Percentiles rank a stretch among this genome's conserved stretches.
phyloP scores from a whole-genome alignment of 331 rosid genomes.

The Saraca asoca region DNA sequence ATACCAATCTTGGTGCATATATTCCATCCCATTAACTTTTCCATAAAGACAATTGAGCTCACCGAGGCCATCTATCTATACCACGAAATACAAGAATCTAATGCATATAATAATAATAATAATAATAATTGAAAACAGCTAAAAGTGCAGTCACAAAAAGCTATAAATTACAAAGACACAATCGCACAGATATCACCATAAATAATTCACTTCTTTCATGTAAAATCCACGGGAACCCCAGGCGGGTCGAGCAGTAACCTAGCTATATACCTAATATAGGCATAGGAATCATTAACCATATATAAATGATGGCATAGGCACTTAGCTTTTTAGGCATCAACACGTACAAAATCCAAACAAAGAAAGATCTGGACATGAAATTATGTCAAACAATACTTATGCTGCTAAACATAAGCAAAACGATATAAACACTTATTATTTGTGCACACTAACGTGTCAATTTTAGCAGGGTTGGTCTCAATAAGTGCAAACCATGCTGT shows the following conservation, averaged over 20 bases:
- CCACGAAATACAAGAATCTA: constrained; percentile 52
- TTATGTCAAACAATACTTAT: constrained; percentile 13
- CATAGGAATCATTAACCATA: constrained; percentile 8
- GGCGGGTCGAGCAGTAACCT: constrained; percentile 9
- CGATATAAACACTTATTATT: too few relatives aligned
- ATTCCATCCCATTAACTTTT: constrained; percentile 72
- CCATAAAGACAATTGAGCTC: constrained; percentile 49
- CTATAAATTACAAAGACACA: constrained; percentile 26
- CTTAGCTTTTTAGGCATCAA: neutral
- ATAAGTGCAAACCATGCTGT: too few relatives aligned
- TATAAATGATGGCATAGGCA: constrained; percentile 14
- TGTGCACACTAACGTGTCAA: too few relatives aligned
- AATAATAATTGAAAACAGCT: neutral
- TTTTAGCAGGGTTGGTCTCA: too few relatives aligned
- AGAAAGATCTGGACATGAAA: neutral
- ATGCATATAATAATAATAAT: constrained; percentile 27
- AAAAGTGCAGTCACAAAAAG: constrained; percentile 30
- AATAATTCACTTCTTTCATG: constrained; percentile 25
- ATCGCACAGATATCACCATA: constrained; percentile 11
- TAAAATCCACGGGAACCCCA: constrained; percentile 25
- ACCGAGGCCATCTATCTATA: constrained; percentile 43
- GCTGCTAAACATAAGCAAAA: too few relatives aligned
- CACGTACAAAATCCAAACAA: too few relatives aligned
- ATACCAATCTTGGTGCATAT: constrained; percentile 60
- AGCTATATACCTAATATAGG: constrained; percentile 20